Percentiles rank a stretch among this genome's conserved stretches.
phyloP scores from a whole-genome alignment of 805 yeast species.

The Sugiyamaella qingdaonensis region DNA sequence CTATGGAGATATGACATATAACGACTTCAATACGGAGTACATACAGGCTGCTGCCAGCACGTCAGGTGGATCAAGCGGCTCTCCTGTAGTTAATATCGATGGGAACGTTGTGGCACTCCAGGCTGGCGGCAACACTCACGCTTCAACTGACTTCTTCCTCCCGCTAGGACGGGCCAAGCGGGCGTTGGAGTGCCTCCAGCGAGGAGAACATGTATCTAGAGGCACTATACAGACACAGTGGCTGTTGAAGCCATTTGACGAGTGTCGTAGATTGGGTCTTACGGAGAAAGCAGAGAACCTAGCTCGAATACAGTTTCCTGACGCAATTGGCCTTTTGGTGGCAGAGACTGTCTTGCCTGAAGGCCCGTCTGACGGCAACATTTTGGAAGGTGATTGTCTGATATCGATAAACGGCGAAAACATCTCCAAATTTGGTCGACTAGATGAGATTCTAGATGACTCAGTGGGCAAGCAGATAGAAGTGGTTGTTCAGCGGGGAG shows the following conservation, averaged over 20 bases:
- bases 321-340: slow-evolving; percentile 72
- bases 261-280: slow-evolving; percentile 82
- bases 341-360: slow-evolving; percentile 77
- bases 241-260: slow-evolving; percentile 82
- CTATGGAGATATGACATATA: slow-evolving; percentile 81
- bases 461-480: slow-evolving; percentile 56
- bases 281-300: slow-evolving; percentile 65
- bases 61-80: slow-evolving; percentile 92
- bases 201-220: slow-evolving; percentile 58
- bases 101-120: slow-evolving; percentile 88
- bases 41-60: slow-evolving; percentile 96
- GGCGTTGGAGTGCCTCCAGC: slow-evolving; percentile 72
- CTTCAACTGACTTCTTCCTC: slow-evolving; percentile 88
- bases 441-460: slow-evolving; percentile 79
- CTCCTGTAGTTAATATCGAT: slow-evolving; percentile 88
- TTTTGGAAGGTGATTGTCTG: slow-evolving; percentile 83
- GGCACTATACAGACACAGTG: slow-evolving; percentile 93
- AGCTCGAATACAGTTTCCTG: slow-evolving; percentile 68
- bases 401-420: slow-evolving; percentile 63
- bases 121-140: slow-evolving; percentile 90
- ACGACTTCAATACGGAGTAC: slow-evolving; percentile 90
- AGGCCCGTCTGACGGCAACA: slow-evolving; percentile 72
- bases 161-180: slow-evolving; percentile 81
- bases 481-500: slow-evolving; percentile 69
- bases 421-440: slow-evolving; percentile 66